A percentile compares a stretch with the other conserved stretches of the same genome.
These are phyloP conservation scores for Ogataea hybrid DNA, from an alignment of 1,139 yeast genomes.

Conservation along the genomic window DNA sequence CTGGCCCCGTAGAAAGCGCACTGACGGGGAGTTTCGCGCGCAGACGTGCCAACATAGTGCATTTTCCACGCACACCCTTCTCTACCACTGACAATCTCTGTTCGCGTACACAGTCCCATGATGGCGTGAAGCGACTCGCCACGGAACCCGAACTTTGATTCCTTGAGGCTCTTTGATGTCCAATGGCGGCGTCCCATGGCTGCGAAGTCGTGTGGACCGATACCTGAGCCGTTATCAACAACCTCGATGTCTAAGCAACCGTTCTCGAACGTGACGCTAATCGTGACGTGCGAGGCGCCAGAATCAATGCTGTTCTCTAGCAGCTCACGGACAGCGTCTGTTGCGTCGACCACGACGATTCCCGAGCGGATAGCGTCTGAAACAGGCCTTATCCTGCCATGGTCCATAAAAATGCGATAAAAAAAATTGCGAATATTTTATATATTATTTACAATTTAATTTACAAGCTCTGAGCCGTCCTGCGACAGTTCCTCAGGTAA, in stretches of 20 bases:
- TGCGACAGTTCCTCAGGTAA: background rate
- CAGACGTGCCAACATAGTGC: slow-evolving; percentile 13
- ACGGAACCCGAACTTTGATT: slow-evolving; percentile 69
- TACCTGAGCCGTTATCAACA: slow-evolving; percentile 81
- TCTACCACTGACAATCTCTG: slow-evolving; percentile 39
- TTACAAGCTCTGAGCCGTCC: background rate
- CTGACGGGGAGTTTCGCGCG: background rate
- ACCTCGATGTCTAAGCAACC: slow-evolving; percentile 47
- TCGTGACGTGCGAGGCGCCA: slow-evolving; percentile 52
- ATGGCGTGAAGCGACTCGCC: slow-evolving; percentile 63
- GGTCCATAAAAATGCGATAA: slow-evolving; percentile 1
- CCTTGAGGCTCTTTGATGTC: slow-evolving; percentile 59
- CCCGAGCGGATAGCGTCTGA: slow-evolving; percentile 1
- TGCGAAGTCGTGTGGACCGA: slow-evolving; percentile 53
- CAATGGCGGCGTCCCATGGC: slow-evolving; percentile 62
- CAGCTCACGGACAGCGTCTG: slow-evolving; percentile 62
- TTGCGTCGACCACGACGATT: background rate
- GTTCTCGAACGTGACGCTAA: slow-evolving; percentile 54
- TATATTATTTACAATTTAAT: background rate
- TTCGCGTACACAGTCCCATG: slow-evolving; percentile 33
- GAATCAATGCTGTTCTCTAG: slow-evolving; percentile 84
- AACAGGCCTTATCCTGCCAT: slow-evolving; percentile 1
- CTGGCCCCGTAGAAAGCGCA: background rate
- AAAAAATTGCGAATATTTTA: background rate
- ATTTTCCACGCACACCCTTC: slow-evolving; percentile 30